Evolutionary conservation across 1,139 yeast species (phyloP), one percentile per base, ranked within the genome.

Genomic region (Debaryomyces coudertii): DNA sequence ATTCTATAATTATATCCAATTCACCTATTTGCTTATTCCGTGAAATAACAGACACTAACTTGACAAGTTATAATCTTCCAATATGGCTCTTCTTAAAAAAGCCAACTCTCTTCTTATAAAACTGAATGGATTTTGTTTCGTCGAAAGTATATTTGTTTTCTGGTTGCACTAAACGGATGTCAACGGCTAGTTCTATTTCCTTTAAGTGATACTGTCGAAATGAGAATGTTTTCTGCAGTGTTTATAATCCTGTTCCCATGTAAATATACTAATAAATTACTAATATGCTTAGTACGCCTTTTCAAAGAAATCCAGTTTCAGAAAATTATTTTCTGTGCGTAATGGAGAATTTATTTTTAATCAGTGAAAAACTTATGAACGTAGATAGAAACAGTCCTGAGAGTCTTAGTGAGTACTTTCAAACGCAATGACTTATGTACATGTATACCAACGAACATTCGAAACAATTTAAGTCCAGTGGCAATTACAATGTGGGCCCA

Each of bases 261-360:
- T 20, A 7, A 33, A 33, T 20, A 33, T 14, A 6, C 24, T 33
- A 18, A 11, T 11, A 33, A 16, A 2, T 33, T 18, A 33, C 24
- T 33, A 33, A 33, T 33, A 18, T 25, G 7, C 11, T 20, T 22
- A 11, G 11, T 28, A 15, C 18, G 22, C 20, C 11, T 14, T 38
- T 27, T 28, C 7, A 11, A 29, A 18, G 7, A 22, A 14, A 25
- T 25, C 15, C 14, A 28, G 41, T 38, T 38, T 38, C 41, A 38
- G 41, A 28, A 29, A 38, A 38, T 38, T 38, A 38, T 38, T 38
- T 38, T 37, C 34, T 15, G 24, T 38, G 27, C 12, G 41, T 38
- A 20, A n/a, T 38, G 20, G 28, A 28, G 41, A 27, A 27, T 24
- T 28, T 38, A 38, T 38, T 38, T 38, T 38, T 38, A 29, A 16